phyloP scores from a whole-genome alignment of 495 filamentous ascomycete species.

The Xylaria scruposa region DNA sequence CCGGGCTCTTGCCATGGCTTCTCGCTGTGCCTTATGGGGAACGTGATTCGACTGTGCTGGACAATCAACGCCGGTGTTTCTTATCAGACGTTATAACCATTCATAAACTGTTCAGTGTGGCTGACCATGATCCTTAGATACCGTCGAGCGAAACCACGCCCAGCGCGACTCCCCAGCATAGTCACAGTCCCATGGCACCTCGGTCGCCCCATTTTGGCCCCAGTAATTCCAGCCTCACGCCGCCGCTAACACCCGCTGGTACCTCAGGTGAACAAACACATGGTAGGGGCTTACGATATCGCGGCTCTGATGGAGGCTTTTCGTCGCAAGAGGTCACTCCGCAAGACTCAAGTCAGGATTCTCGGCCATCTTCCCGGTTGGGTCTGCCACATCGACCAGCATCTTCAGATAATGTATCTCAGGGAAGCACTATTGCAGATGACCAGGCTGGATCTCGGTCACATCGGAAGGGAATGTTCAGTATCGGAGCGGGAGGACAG shows the following conservation, averaged over 20 bases:
- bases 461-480: conserved; percentile 73
- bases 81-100: not conserved
- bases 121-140: conserved; percentile 44
- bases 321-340: conserved; percentile 66
- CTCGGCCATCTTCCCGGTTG: conserved; percentile 42
- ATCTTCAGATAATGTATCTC: conserved; percentile 47
- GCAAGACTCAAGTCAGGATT: conserved; percentile 58
- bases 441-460: conserved; percentile 40
- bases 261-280: conserved; percentile 54
- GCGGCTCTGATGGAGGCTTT: conserved; percentile 37
- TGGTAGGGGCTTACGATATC: conserved; percentile 35
- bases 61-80: not conserved
- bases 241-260: conserved; percentile 86
- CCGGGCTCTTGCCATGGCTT: not conserved
- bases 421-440: conserved; percentile 40
- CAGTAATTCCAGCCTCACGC: conserved; percentile 72
- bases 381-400: conserved; percentile 47
- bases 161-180: conserved; percentile 42
- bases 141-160: conserved; percentile 51
- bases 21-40: not conserved
- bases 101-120: conserved; percentile 2
- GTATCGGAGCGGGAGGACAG: conserved; percentile 70
- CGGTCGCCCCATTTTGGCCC: conserved; percentile 52
- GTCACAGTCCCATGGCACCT: conserved; percentile 45
- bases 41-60: not conserved